These are phyloP conservation scores for Poa annua DNA, from an alignment of 176 grass and related monocot species.

Conservation along the genomic window DNA sequence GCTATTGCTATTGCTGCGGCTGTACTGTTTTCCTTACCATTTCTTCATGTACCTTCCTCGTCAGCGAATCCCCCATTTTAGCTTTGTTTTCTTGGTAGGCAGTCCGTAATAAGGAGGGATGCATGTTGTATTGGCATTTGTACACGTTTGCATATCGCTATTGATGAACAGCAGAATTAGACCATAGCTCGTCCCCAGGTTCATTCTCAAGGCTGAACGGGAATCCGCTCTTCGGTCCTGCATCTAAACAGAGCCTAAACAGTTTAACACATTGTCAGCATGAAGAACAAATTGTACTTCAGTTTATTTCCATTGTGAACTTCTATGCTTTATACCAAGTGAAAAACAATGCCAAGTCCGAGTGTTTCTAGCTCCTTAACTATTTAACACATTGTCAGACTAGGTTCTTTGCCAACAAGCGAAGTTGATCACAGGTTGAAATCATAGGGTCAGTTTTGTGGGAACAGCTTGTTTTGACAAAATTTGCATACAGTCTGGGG, in stretches of 20 bases:
- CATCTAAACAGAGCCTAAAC: background rate
- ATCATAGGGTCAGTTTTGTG: too few relatives aligned
- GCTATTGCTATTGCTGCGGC: background rate
- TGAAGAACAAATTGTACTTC: too few relatives aligned
- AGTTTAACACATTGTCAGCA: too few relatives aligned
- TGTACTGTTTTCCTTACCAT: background rate
- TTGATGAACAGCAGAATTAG: background rate
- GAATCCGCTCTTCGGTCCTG: background rate
- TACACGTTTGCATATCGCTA: background rate
- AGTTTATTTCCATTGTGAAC: too few relatives aligned
- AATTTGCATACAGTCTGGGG: background rate
- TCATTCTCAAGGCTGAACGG: background rate
- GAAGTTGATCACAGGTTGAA: too few relatives aligned
- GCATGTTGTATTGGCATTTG: background rate
- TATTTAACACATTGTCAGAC: too few relatives aligned
- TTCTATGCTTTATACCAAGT: too few relatives aligned
- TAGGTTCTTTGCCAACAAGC: too few relatives aligned
- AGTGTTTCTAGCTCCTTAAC: too few relatives aligned
- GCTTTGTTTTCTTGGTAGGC: background rate
- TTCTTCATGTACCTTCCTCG: background rate
- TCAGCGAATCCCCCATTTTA: background rate
- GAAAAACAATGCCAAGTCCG: too few relatives aligned
- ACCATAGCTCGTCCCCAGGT: background rate
- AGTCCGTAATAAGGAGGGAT: too few relatives aligned
- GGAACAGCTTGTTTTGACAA: background rate